These are phyloP conservation scores for Phytophthora megakarya DNA, from an alignment of 352 stramenopile genomes.

Conservation along the genomic window DNA sequence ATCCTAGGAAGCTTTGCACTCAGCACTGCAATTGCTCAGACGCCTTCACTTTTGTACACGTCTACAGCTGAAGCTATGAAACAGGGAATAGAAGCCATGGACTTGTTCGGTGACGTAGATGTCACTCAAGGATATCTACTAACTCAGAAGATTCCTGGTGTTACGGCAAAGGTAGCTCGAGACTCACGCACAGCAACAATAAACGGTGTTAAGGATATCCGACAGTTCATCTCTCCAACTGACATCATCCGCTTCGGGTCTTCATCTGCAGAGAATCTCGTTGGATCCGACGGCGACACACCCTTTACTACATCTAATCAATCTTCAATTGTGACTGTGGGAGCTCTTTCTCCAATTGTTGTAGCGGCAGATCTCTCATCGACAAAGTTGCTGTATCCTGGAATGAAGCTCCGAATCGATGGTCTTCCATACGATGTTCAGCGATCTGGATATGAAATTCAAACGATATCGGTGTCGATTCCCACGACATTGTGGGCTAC, in stretches of 20 bases:
- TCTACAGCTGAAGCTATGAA: constrained; percentile 64
- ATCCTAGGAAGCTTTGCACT: constrained; percentile 58
- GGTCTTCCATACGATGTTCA: constrained; percentile 87
- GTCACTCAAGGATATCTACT: constrained; percentile 57
- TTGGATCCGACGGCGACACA: constrained; percentile 67
- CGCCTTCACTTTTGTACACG: constrained; percentile 57
- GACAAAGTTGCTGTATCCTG: constrained; percentile 69
- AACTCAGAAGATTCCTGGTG: constrained; percentile 60
- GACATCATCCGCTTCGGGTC: constrained; percentile 73
- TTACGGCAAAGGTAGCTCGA: constrained; percentile 54
- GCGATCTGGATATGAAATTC: constrained; percentile 91
- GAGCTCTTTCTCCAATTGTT: constrained; percentile 56
- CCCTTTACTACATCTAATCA: constrained; percentile 49
- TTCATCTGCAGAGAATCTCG: constrained; percentile 37
- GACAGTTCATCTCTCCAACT: constrained; percentile 61
- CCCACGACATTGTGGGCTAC: constrained; percentile 31
- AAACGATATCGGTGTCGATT: constrained; percentile 65
- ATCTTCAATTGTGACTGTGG: constrained; percentile 57
- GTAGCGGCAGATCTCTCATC: constrained; percentile 30
- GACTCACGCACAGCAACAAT: constrained; percentile 55
- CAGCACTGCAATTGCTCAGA: constrained; percentile 43
- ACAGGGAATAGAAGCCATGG: constrained; percentile 76
- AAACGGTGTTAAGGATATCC: constrained; percentile 57
- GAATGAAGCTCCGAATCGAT: constrained; percentile 89
- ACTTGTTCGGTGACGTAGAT: constrained; percentile 72